phyloP scores from a whole-genome alignment of 2,329 filamentous ascomycete species.

The Fusarium falciforme region DNA sequence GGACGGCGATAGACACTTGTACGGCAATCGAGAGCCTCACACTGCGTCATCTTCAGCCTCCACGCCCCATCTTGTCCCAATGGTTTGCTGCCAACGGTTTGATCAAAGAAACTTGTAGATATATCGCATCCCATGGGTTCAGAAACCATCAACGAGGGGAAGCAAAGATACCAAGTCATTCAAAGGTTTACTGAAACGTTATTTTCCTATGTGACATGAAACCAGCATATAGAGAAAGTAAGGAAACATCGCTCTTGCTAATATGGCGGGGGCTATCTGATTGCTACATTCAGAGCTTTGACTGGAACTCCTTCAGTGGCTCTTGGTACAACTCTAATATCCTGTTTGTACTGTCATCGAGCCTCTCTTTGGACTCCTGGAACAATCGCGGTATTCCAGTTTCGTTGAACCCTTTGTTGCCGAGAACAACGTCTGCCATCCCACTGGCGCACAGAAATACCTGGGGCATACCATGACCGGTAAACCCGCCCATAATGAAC shows the following conservation, averaged over 20 bases:
- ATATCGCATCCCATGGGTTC: not conserved
- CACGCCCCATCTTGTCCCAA: too few species aligned
- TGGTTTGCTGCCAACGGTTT: not conserved
- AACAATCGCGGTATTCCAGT: not conserved
- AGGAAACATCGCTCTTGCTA: not conserved
- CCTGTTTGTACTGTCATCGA: not conserved
- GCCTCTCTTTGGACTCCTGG: not conserved
- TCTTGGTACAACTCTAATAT: not conserved
- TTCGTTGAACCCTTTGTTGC: not conserved
- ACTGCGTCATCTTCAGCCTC: too few species aligned
- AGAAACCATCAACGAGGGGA: not conserved
- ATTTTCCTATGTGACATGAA: not conserved
- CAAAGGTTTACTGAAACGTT: not conserved
- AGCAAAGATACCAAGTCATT: not conserved
- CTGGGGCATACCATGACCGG: constrained; percentile 63
- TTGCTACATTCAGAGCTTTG: not conserved
- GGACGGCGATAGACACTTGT: too few species aligned
- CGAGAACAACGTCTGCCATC: not conserved
- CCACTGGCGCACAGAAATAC: constrained; percentile 50
- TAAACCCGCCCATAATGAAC: constrained; percentile 61
- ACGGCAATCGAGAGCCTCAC: too few species aligned
- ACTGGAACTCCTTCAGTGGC: not conserved
- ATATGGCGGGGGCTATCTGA: not conserved
- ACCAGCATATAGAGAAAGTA: not conserved
- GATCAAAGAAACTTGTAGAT: not conserved